A percentile compares a stretch with the other conserved stretches of the same genome.
Conservation (phyloP, 768 basidiomycete species). For the Lactifluus volemus region DNA sequence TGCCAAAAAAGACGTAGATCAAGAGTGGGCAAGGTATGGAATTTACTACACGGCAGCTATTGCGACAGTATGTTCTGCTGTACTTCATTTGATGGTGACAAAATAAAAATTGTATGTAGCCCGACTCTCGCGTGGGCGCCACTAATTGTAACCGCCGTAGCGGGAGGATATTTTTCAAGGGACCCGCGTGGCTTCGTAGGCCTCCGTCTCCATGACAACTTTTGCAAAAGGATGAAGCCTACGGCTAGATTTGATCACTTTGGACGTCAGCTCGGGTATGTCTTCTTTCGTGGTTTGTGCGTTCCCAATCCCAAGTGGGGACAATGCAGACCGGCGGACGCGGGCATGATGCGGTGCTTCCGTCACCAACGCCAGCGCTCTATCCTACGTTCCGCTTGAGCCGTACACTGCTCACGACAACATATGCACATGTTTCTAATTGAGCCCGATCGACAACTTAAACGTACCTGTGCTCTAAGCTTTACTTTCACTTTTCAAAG, state of each 20-base stretch:
- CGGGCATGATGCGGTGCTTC: background rate
- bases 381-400: background rate
- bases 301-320: too few species aligned
- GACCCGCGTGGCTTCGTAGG: background rate
- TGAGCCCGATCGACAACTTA: background rate
- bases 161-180: background rate
- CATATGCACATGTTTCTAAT: too few species aligned
- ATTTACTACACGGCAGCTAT: background rate
- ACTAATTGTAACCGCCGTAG: background rate
- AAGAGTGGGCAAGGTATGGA: background rate
- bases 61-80: background rate
- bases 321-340: background rate
- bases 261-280: too few species aligned
- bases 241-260: background rate
- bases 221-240: background rate
- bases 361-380: background rate
- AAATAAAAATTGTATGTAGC: background rate
- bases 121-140: background rate
- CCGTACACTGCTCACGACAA: too few species aligned
- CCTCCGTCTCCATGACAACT: background rate
- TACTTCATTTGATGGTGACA: background rate
- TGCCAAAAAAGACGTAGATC: background rate
- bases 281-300: too few species aligned
- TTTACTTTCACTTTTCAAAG: too few species aligned
- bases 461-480: too few species aligned